Evolutionary conservation across 768 basidiomycete genomes (phyloP), one percentile per base, ranked within the genome.

Genomic region (Collybia nuda): DNA sequence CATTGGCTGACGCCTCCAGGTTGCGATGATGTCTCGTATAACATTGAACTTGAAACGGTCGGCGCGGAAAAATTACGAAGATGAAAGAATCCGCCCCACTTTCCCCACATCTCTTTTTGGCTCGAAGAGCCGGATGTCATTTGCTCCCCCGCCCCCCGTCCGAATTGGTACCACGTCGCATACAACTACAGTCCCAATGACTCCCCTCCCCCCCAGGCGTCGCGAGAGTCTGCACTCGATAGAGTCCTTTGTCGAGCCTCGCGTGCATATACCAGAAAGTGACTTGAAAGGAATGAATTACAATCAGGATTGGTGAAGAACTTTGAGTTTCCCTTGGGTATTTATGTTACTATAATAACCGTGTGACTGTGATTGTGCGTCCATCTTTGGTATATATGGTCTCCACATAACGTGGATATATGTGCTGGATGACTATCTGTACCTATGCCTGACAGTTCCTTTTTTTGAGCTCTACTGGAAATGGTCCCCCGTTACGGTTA

Each of bases 21-120:
- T 56, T 15, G 52, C n/a, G 52, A 76, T 22, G 76, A 76, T 60
- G 58, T 66, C 15, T 54, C 57, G 48, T 44, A 62, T 53, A 12
- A 50, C 51, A 12, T 38, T 54, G 5, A 40, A 22, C 23, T 42
- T 50, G 11, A 48, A 38, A 17, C 53, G 45, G 47, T 22, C 44
- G 18, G 19, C 19, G 22, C 38, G n/a, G 32, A 26, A 26, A 7
- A 26, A 26, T 7, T 26, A 26, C 24, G 24, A 26, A 26, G 24
- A 26, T 26, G 24, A 26, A 26, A 26, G 24, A 4, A 7, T 14
- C 32, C 17, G 22, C 2, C 11, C 17, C 5, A 5, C 45, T 3
- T n/a, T 6, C 18, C 44, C 24, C 24, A 26, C 24, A 26, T 26
- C 24, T 3, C 24, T 26, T 26, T 26, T 26, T 26, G 24, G 24